Percentiles rank a stretch among this genome's conserved stretches.
Evolutionary conservation across 2,329 filamentous ascomycete species (phyloP).

Genomic region (Colletotrichum acutatum): DNA sequence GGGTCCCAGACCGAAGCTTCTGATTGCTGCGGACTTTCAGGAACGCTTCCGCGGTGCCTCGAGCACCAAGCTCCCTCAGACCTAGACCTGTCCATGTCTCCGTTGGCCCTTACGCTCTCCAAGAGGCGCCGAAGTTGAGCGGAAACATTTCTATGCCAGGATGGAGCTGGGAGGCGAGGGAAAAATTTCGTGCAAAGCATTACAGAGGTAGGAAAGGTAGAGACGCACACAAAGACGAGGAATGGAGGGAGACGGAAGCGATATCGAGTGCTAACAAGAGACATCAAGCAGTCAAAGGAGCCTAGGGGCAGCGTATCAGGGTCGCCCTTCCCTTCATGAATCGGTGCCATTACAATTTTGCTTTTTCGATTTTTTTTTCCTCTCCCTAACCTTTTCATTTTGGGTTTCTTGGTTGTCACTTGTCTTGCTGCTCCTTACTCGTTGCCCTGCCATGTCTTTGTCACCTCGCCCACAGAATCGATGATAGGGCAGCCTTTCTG

Average conservation of each 20-base stretch:
- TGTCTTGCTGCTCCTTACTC: constrained; percentile 13
- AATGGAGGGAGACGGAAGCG: neutral
- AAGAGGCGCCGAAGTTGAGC: constrained; percentile 22
- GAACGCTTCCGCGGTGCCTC: constrained; percentile 32
- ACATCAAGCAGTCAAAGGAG: neutral
- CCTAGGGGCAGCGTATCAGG: neutral
- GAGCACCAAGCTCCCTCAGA: constrained; percentile 25
- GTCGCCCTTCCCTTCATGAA: constrained; percentile 19
- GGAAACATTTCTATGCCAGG: constrained; percentile 30
- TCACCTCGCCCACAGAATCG: constrained; percentile 4
- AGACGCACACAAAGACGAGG: neutral
- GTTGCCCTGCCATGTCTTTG: constrained; percentile 10
- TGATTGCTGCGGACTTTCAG: constrained; percentile 33
- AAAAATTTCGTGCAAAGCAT: neutral
- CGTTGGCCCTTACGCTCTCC: neutral
- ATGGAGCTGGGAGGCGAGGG: constrained; percentile 19
- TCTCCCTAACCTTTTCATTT: neutral
- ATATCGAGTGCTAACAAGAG: neutral
- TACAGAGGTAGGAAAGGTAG: neutral
- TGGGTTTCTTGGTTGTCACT: constrained; percentile 5
- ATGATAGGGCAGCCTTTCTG: constrained; percentile 3
- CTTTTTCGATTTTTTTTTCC: constrained; percentile 7
- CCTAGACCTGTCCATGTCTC: constrained; percentile 29
- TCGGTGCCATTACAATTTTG: neutral
- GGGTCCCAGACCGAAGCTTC: constrained; percentile 22